Evolutionary conservation across 208 protist genomes (phyloP).

Genomic region (Porcisia hertigi): DNA sequence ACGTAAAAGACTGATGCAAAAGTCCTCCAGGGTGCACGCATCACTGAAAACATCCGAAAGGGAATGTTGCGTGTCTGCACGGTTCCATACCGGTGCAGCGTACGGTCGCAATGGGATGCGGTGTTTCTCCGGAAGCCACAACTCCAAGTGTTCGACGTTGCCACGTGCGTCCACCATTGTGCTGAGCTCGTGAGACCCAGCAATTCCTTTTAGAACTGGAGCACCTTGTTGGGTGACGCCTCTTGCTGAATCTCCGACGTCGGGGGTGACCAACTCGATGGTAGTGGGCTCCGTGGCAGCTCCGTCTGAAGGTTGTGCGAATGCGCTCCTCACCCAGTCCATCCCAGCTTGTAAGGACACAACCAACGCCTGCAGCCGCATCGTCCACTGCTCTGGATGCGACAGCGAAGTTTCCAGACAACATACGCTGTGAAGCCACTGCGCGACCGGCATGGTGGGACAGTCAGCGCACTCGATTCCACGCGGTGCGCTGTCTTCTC

Average conservation of each 20-base stretch:
- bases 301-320: not conserved
- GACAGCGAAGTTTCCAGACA: conserved; percentile 41
- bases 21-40: conserved; percentile 3
- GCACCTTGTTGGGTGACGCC: not conserved
- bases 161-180: conserved; percentile 10
- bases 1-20: conserved; percentile 16
- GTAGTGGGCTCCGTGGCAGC: not conserved
- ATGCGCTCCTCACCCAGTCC: conserved; percentile 18
- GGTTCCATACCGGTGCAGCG: conserved; percentile 21
- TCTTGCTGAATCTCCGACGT: not conserved
- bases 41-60: not conserved
- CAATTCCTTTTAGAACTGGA: not conserved
- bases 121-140: conserved; percentile 85
- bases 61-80: conserved; percentile 4
- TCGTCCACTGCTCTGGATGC: conserved; percentile 10
- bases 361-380: conserved; percentile 24
- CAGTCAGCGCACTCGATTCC: not conserved
- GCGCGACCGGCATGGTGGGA: conserved; percentile 8
- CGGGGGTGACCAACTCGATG: not conserved
- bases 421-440: conserved; percentile 68
- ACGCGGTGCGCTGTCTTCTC: not conserved
- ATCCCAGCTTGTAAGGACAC: conserved; percentile 19
- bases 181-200: conserved; percentile 4
- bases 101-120: conserved; percentile 66
- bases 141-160: conserved; percentile 37